Conservation (phyloP, 2,329 filamentous ascomycete species). For the Stagonosporopsis rhizophila region DNA sequence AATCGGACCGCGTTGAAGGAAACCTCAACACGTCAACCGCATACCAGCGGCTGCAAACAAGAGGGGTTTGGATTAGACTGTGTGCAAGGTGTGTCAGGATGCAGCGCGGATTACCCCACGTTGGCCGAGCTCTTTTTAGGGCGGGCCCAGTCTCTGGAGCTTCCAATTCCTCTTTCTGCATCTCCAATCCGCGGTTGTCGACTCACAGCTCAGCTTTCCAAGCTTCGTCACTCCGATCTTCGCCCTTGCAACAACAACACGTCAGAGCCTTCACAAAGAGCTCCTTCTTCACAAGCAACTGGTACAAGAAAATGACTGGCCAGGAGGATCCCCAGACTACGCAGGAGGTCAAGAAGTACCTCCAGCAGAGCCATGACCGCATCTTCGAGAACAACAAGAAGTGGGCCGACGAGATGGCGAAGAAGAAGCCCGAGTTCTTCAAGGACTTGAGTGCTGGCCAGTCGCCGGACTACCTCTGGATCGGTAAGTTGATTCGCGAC, state of each 20-base stretch:
- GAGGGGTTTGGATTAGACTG: conserved; percentile 18
- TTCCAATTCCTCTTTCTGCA: conserved; percentile 9
- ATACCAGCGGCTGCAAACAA: conserved; percentile 26
- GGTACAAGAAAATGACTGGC: conserved; percentile 32
- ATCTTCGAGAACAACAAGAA: conserved; percentile 73
- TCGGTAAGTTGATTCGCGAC: conserved; percentile 35
- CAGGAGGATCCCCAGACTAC: conserved; percentile 24
- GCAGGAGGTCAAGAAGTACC: conserved; percentile 55
- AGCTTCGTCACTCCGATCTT: conserved; percentile 9
- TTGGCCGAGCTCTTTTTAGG: conserved; percentile 24
- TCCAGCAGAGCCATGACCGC: conserved; percentile 69
- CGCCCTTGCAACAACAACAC: conserved; percentile 10
- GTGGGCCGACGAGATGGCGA: conserved; percentile 68
- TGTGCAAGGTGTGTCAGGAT: conserved; percentile 22
- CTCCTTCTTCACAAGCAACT: conserved; percentile 20
- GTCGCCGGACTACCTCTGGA: conserved; percentile 70
- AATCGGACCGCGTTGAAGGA: conserved; percentile 33
- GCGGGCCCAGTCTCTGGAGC: conserved; percentile 13
- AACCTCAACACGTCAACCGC: conserved; percentile 32
- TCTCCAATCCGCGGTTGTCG: conserved; percentile 1
- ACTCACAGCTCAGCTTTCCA: conserved; percentile 6
- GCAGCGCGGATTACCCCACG: conserved; percentile 34
- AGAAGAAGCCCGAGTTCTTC: conserved; percentile 71
- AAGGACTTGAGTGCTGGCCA: conserved; percentile 69
- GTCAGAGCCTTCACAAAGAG: conserved; percentile 15